Base-by-base conservation (phyloP, 495 filamentous ascomycete species). In the Aspergillus homomorphus region DNA sequence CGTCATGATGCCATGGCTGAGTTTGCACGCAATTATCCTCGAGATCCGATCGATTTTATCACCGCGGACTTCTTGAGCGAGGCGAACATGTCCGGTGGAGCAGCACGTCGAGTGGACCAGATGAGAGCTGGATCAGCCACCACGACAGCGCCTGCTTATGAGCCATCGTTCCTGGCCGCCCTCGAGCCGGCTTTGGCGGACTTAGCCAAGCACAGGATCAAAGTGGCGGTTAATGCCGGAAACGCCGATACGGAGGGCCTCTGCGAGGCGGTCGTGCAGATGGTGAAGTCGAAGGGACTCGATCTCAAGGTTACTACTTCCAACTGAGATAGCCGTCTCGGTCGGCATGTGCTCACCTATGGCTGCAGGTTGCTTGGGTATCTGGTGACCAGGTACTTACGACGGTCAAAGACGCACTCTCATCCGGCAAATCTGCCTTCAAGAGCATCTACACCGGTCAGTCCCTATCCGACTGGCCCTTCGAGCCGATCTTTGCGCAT, bases 61-160 rank as follows among this genome's bases (percentile, higher is more conserved):
- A 79, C 77, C 20, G 81, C 80, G 14, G 82, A 85, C 62, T 84
- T 79, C 69, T 81, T 85, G 80, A 77, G 73, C 54, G 81, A 85
- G 60, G 76, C 72, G 38, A 82, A 82, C 56, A 82, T 83, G 80
- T 75, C 76, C 19, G 70, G 71, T 8, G 62, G 50, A 15, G 65
- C 77, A n/a, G 75, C 70, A 43, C 67, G 69, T 18, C 78, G 79
- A 46, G 68, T 73, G 45, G 71, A 78, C 51, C 61, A 69, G 51
- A 7, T 38, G 4, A 5, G 12, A 12, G 33, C 33, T 5, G 20
- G 21, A 28, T 19, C 45, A 18, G 41, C 18, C 21, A 4, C 56
- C 3, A 48, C 48, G 21, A 41, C 48, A 18, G 53, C 62, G 7
- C 74, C 75, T 1, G 77, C 75, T 0, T 84, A 79, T 59, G 82